Conservation (phyloP, 2,329 filamentous ascomycete genomes). For the Magnaporthiopsis rhizophila region DNA sequence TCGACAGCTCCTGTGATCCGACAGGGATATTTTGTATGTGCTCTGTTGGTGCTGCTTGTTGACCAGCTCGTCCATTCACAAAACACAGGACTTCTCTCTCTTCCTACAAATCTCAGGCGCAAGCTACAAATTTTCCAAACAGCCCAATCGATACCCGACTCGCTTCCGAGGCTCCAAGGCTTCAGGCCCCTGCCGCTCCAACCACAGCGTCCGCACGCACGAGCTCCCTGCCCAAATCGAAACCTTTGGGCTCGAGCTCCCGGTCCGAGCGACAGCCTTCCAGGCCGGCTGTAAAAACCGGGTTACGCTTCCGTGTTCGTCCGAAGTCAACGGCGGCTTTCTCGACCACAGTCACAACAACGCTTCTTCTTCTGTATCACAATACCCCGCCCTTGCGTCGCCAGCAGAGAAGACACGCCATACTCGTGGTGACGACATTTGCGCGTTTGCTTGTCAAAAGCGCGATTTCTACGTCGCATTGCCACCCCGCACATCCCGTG, state of each 20-base stretch:
- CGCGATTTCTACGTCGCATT: background rate
- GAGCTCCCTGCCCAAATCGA: conserved; percentile 28
- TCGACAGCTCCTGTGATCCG: no score
- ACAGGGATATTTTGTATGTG: background rate
- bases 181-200: background rate
- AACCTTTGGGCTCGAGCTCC: conserved; percentile 12
- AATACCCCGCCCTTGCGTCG: background rate
- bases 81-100: background rate
- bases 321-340: background rate
- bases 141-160: background rate
- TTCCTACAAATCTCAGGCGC: background rate
- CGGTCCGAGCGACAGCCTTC: background rate
- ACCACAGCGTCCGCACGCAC: conserved; percentile 17
- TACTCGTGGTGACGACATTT: background rate
- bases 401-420: background rate
- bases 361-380: background rate
- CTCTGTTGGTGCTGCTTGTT: background rate
- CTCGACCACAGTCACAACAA: background rate
- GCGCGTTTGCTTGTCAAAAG: background rate
- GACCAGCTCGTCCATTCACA: background rate
- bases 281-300: background rate
- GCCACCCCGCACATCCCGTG: no score
- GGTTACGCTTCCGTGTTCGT: background rate
- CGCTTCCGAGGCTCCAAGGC: background rate
- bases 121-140: background rate